phyloP scores from a whole-genome alignment of 2,329 filamentous ascomycete genomes.

The Diaporthe ampelina region DNA sequence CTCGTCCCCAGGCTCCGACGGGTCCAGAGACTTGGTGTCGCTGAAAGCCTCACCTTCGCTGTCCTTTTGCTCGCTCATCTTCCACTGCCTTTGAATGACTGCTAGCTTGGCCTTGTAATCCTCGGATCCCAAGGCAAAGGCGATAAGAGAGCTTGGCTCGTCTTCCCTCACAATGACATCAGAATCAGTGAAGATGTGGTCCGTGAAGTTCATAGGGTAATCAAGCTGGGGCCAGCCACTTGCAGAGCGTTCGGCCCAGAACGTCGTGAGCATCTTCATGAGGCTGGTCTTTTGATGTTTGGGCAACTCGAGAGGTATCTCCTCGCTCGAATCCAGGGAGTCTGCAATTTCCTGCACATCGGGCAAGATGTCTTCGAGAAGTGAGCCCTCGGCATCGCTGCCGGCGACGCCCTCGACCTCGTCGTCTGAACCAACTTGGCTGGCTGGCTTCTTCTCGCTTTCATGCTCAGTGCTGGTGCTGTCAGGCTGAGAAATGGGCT shows the following conservation, averaged over 20 bases:
- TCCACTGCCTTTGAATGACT: slow-evolving; percentile 70
- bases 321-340: slow-evolving; percentile 71
- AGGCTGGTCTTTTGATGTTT: slow-evolving; percentile 94
- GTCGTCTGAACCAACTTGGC: slow-evolving; percentile 76
- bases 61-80: slow-evolving; percentile 57
- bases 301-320: slow-evolving; percentile 80
- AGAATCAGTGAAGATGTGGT: slow-evolving; percentile 97
- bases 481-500: slow-evolving; percentile 50
- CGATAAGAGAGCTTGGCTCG: slow-evolving; percentile 95
- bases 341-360: slow-evolving; percentile 74
- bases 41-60: slow-evolving; percentile 49
- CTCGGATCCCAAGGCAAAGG: slow-evolving; percentile 88
- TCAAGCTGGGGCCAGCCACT: slow-evolving; percentile 94
- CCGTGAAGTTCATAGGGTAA: slow-evolving; percentile 87
- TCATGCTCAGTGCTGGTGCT: slow-evolving; percentile 57
- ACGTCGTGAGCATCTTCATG: slow-evolving; percentile 96
- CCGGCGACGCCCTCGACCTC: slow-evolving; percentile 65
- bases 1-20: slow-evolving; percentile 55
- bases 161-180: slow-evolving; percentile 98
- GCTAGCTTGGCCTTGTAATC: slow-evolving; percentile 88
- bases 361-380: slow-evolving; percentile 77
- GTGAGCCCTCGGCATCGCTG: slow-evolving; percentile 80
- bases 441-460: slow-evolving; percentile 62
- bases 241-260: slow-evolving; percentile 97
- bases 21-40: slow-evolving; percentile 49